Evolutionary conservation across 176 grass and related monocot genomes (phyloP), one percentile per base, ranked within the genome.

Genomic region (Triticum monococcum): DNA sequence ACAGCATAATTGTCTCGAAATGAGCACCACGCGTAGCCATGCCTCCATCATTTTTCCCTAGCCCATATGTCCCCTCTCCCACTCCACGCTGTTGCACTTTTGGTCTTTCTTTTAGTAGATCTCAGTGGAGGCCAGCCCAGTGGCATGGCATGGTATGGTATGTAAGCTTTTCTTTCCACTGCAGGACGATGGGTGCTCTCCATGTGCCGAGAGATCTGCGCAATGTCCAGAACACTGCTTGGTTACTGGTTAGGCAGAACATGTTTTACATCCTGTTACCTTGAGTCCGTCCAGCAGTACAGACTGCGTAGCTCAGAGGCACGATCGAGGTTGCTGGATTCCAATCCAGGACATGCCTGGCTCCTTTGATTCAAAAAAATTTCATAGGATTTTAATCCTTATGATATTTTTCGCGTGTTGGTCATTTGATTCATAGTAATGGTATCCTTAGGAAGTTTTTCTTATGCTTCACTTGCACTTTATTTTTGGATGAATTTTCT

Each of bases 1-100:
- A 22, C 54, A 20, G 18, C 41, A 64, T 82, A 41, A 87, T 83
- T 54, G 84, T 63, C 84, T 90, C 73, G 46, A 90, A 82, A 83
- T 79, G 84, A 31, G 84, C 83, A 38, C 79, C 88, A 46, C 78
- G 35, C 70, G 7, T 17, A 62, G 64, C 79, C 88, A 72, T 86
- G 79, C 65, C 65, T 56, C 30, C 72, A 90, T 72, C 72, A 83
- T 90, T 69, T 90, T 80, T 69, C 70, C 52, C 41, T 73, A 64
- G 75, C 77, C 77, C 18, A 63, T 16, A 31, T 66, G 71, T 68
- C 86, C 48, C 59, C 83, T 43, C 54, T 59, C 57, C 43, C 20
- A 85, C 80, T 76, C 77, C 82, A 75, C 36, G 36, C 17, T 71
- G 9, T 24, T 26, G 23, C 45, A 35, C 26, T 64, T 70, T 78